phyloP scores from a whole-genome alignment of 768 basidiomycete genomes.

The Kwoniella dejecticola region DNA sequence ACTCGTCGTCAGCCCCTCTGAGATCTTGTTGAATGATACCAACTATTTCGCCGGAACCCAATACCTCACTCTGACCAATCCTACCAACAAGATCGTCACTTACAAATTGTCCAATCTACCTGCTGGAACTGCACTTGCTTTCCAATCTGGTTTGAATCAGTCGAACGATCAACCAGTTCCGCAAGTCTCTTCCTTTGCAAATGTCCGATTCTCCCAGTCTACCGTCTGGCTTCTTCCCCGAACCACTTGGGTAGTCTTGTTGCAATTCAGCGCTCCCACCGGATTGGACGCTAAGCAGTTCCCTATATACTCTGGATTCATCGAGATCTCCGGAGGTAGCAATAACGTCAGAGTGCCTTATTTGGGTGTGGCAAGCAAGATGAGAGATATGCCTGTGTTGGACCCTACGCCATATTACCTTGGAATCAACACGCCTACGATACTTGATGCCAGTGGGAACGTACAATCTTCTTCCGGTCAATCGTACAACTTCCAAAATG shows the following conservation, averaged over 20 bases:
- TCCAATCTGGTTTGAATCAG: conserved; percentile 33
- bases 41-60: conserved; percentile 59
- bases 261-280: conserved; percentile 60
- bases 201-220: conserved; percentile 59
- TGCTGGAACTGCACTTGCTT: conserved; percentile 50
- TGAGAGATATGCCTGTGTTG: conserved; percentile 51
- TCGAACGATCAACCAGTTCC: conserved; percentile 60
- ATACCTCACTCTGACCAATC: conserved; percentile 59
- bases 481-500: conserved; percentile 39
- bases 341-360: conserved; percentile 46
- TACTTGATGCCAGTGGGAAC: conserved; percentile 21
- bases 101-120: conserved; percentile 49
- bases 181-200: conserved; percentile 56
- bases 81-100: conserved; percentile 57
- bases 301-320: conserved; percentile 67
- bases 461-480: conserved; percentile 32
- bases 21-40: conserved; percentile 69
- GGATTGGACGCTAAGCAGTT: conserved; percentile 59
- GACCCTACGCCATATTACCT: conserved; percentile 45
- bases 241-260: conserved; percentile 54
- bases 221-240: conserved; percentile 58
- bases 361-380: conserved; percentile 52
- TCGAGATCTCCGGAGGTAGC: conserved; percentile 52
- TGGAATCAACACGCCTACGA: conserved; percentile 39
- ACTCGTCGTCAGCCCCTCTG: conserved; percentile 62